Conservation (phyloP, 768 basidiomycete genomes). For the Leccinellum albellum region DNA sequence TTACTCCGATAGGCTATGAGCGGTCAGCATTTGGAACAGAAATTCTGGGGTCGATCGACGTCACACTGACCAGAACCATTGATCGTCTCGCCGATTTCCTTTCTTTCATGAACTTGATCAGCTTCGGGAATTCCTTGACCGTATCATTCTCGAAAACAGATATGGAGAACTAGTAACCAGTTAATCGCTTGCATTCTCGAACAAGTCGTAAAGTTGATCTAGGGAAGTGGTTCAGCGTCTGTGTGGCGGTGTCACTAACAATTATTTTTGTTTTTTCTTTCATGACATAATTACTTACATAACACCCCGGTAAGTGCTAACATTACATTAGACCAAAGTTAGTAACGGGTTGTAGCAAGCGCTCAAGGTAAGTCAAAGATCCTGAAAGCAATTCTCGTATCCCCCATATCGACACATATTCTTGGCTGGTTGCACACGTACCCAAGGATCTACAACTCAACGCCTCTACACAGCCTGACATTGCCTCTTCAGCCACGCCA, state of each 20-base stretch:
- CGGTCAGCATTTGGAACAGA: not conserved
- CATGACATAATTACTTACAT: too few relatives aligned
- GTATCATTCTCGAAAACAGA: not conserved
- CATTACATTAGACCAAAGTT: too few relatives aligned
- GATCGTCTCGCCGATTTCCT: not conserved
- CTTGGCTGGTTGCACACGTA: not conserved
- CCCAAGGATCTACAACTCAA: not conserved
- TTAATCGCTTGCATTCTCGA: not conserved
- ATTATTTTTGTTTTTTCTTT: too few relatives aligned
- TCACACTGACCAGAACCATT: not conserved
- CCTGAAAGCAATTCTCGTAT: not conserved
- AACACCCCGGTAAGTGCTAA: too few relatives aligned
- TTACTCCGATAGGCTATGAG: not conserved
- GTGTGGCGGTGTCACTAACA: not conserved
- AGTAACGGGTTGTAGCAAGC: too few relatives aligned
- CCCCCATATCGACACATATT: not conserved
- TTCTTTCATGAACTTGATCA: not conserved
- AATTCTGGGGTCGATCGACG: not conserved
- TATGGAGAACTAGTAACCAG: not conserved
- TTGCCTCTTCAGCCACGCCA: slow-evolving; percentile 21
- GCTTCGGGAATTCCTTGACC: not conserved
- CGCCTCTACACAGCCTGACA: slow-evolving; percentile 13
- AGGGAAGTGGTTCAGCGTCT: not conserved
- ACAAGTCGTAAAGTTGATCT: not conserved
- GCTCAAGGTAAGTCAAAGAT: not conserved